Evolutionary conservation across 331 rosid species (phyloP).

Genomic region (Rosa hybrid): DNA sequence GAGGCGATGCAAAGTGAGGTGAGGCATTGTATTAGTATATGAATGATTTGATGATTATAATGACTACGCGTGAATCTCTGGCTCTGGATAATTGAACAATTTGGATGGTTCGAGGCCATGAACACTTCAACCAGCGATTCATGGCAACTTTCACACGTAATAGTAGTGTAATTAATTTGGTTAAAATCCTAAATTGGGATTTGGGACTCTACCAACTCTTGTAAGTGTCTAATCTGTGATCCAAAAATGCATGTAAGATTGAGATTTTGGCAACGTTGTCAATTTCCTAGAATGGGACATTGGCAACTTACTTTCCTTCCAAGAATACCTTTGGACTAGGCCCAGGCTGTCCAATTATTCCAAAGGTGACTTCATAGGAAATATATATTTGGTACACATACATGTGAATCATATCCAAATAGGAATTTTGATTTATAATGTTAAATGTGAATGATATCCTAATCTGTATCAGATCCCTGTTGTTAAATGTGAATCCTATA

Average conservation of each 20-base stretch:
- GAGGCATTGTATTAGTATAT: slow-evolving; percentile 6
- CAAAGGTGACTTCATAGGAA: not conserved
- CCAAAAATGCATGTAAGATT: not conserved
- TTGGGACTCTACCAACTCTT: not conserved
- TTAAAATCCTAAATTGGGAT: not conserved
- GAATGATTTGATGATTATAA: not conserved
- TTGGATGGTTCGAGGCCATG: slow-evolving; percentile 21
- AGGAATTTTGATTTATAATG: not conserved
- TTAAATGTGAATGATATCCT: not conserved
- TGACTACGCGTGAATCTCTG: slow-evolving; percentile 12
- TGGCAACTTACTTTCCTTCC: not conserved
- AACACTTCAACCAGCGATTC: slow-evolving; percentile 18
- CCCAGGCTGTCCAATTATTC: not conserved
- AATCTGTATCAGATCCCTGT: not conserved
- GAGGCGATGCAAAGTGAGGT: slow-evolving; percentile 1
- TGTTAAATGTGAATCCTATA: no score
- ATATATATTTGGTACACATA: not conserved
- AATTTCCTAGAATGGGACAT: not conserved
- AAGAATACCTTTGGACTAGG: not conserved
- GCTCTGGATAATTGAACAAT: slow-evolving; percentile 8
- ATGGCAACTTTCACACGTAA: slow-evolving; percentile 28
- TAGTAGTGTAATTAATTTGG: not conserved
- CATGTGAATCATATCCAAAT: not conserved
- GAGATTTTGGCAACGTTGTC: not conserved
- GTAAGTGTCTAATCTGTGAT: not conserved